Evolutionary conservation across 805 yeast species (phyloP).

Genomic region (Wickerhamiella brachini): DNA sequence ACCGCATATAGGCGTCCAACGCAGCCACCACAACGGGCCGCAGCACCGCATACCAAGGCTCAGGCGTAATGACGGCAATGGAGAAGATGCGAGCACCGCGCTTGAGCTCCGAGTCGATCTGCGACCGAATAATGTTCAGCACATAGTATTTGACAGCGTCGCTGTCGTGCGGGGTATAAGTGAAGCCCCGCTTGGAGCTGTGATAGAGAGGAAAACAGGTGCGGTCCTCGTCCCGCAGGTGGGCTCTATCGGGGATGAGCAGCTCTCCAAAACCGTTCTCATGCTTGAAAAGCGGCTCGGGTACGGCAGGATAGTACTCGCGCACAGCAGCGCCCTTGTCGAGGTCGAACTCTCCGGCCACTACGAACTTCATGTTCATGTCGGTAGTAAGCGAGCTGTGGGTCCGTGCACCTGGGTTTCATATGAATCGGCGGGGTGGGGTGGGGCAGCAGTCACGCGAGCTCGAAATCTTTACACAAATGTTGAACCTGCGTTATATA

Average conservation of each 20-base stretch:
- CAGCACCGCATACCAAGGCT: slow-evolving; percentile 40
- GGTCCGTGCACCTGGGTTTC: not conserved
- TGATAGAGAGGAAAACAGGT: slow-evolving; percentile 35
- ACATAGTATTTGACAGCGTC: slow-evolving; percentile 37
- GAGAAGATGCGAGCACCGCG: slow-evolving; percentile 52
- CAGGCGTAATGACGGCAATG: slow-evolving; percentile 42
- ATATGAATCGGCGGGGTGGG: not conserved
- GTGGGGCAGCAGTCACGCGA: not conserved
- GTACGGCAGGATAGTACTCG: slow-evolving; percentile 40
- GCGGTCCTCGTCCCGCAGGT: slow-evolving; percentile 41
- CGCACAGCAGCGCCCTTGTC: slow-evolving; percentile 55
- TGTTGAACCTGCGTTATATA: not conserved
- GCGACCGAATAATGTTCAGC: slow-evolving; percentile 41
- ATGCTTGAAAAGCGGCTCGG: slow-evolving; percentile 12
- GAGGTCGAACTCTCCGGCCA: slow-evolving; percentile 71
- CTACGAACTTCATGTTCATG: slow-evolving; percentile 38
- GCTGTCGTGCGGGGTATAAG: slow-evolving; percentile 22
- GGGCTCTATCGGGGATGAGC: slow-evolving; percentile 48
- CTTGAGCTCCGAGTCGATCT: slow-evolving; percentile 29
- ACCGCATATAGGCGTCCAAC: slow-evolving; percentile 34
- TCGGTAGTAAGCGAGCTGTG: not conserved
- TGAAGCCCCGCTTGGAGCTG: slow-evolving; percentile 6
- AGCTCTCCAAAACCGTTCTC: slow-evolving; percentile 34
- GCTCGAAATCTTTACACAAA: not conserved
- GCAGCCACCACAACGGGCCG: slow-evolving; percentile 44